Conservation (phyloP, 2,329 filamentous ascomycete genomes). For the Penicillium sp. region DNA sequence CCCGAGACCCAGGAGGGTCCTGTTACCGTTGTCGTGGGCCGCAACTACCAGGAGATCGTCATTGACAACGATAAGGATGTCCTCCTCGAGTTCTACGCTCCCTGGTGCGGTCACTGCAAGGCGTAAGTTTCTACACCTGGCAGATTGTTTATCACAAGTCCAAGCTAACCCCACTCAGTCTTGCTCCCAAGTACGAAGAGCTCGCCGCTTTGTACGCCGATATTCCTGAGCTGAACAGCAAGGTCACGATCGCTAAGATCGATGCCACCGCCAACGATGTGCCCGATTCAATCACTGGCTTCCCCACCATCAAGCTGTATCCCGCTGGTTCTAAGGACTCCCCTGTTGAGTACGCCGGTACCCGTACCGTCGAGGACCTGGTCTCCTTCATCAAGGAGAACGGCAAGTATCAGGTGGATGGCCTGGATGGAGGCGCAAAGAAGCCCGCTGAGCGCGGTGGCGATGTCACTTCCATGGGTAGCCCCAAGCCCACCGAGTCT, state of each 20-base stretch:
- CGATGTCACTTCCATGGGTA: constrained; percentile 22
- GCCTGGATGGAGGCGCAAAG: constrained; percentile 53
- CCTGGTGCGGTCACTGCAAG: constrained; percentile 72
- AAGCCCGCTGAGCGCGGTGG: constrained; percentile 50
- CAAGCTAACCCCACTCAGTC: constrained; percentile 32
- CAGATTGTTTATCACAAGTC: background rate
- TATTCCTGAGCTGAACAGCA: constrained; percentile 48
- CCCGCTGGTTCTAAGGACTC: constrained; percentile 81
- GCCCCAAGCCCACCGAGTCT: constrained; percentile 23
- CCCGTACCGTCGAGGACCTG: constrained; percentile 86
- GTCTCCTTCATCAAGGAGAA: constrained; percentile 91
- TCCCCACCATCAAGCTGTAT: constrained; percentile 99
- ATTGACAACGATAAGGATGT: constrained; percentile 95
- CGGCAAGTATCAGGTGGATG: constrained; percentile 79
- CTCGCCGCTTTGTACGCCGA: constrained; percentile 56
- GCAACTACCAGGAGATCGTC: constrained; percentile 88
- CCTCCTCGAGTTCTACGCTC: constrained; percentile 95
- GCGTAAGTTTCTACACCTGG: constrained; percentile 42
- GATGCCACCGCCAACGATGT: constrained; percentile 96
- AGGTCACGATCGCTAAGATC: constrained; percentile 77
- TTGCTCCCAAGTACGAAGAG: constrained; percentile 65
- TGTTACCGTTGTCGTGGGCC: constrained; percentile 83
- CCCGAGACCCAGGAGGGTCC: constrained; percentile 89
- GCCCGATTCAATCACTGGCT: constrained; percentile 92
- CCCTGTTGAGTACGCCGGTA: constrained; percentile 81